Evolutionary conservation across 2,329 filamentous ascomycete species (phyloP).

Genomic region (Alternaria gansuensis): DNA sequence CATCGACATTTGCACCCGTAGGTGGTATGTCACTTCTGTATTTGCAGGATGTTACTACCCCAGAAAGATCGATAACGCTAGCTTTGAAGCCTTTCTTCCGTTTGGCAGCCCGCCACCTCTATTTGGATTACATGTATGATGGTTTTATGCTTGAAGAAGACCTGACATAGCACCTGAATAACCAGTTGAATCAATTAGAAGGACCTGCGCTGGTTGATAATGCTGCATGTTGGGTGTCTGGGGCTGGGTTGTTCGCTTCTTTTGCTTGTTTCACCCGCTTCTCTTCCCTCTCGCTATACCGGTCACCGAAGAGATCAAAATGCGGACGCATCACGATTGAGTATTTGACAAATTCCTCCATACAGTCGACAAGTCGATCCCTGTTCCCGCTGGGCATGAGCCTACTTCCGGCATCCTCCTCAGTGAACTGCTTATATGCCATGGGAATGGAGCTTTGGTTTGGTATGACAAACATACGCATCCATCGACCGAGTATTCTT

Average conservation of each 20-base stretch:
- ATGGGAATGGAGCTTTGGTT: constrained; percentile 72
- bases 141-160: neutral
- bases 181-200: neutral
- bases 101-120: neutral
- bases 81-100: neutral
- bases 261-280: constrained; percentile 39
- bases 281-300: constrained; percentile 68
- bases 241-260: constrained; percentile 1
- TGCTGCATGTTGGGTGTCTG: constrained; percentile 4
- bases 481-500: constrained; percentile 73
- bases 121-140: neutral
- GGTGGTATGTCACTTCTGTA: neutral
- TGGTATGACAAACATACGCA: constrained; percentile 73
- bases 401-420: constrained; percentile 59
- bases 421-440: constrained; percentile 70
- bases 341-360: constrained; percentile 76
- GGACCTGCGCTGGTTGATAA: neutral
- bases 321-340: constrained; percentile 71
- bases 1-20: neutral
- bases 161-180: neutral
- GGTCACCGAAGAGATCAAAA: constrained; percentile 68
- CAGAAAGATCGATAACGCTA: constrained; percentile 2
- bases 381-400: constrained; percentile 66
- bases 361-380: constrained; percentile 70
- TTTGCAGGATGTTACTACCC: constrained; percentile 6